Base-by-base conservation (phyloP, 1,284 basidiomycete genomes). In the Boletus sp. region DNA sequence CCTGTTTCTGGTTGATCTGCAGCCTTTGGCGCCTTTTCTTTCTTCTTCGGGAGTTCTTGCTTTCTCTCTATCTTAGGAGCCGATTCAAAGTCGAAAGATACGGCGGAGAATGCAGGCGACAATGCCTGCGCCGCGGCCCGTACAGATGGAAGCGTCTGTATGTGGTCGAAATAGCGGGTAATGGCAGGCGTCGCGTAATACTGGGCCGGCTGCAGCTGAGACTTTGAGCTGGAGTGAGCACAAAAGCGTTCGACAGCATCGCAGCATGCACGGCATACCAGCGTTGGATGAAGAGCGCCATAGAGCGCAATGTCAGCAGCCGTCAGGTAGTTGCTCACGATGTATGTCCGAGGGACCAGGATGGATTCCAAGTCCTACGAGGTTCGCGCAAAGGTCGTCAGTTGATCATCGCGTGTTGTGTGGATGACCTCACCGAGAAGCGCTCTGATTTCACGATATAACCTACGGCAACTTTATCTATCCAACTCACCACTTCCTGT, bases 111-210 rank as follows among this genome's bases (percentile, higher is more conserved):
- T 0, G 78, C 71, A 6, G 84, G 77, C 1, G 73, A 66, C 25
- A 80, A 66, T 1, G 72, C 59, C 32, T 75, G 73, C 7, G 83
- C 79, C 2, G 77, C 74, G 49, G 72, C 69, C 27, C 78, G 74
- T 25, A 94, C 77, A 32, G 74, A 64, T 4, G 83, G 74, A 19
- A 76, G 75, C 41, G 80, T 76, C 73, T 97, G 94, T 52, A 97
- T 81, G 67, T 95, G 90, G 66, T 94, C 88, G 65, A 96, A 95
- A 76, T 94, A 95, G 44, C 94, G 89, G 38, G 89, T 88, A 40
- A 97, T 69, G 22, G 90, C 79, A 6, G 94, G 91, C 49, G 81
- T 78, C 23, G 82, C 70, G 64, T 86, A 84, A 71, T 89, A 84
- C 66, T 88, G 80, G 19, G 76, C 57, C 0, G 85, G 72, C 54